These are phyloP conservation scores for Phytopythium montanum DNA, from an alignment of 352 stramenopile genomes.

Conservation along the genomic window DNA sequence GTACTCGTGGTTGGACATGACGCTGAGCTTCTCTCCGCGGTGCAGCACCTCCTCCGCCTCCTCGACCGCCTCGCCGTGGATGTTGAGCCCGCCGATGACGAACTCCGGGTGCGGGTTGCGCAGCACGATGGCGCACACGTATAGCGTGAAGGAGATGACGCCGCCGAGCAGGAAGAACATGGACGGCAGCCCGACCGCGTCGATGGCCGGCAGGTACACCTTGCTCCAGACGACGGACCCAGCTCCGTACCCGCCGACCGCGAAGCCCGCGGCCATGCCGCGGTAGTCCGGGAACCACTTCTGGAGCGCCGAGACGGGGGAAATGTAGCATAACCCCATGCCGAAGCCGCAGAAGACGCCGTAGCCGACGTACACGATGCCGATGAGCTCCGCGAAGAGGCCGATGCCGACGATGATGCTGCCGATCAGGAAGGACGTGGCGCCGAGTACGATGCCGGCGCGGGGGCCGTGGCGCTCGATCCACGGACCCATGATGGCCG, in stretches of 20 bases:
- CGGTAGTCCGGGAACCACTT: slow-evolving; percentile 82
- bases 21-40: slow-evolving; percentile 35
- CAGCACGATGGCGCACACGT: slow-evolving; percentile 35
- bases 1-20: slow-evolving; percentile 41
- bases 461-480: slow-evolving; percentile 64
- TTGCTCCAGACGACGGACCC: slow-evolving; percentile 68
- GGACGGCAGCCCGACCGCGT: slow-evolving; percentile 36
- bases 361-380: slow-evolving; percentile 61
- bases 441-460: slow-evolving; percentile 39
- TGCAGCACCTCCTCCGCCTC: slow-evolving; percentile 29
- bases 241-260: slow-evolving; percentile 56
- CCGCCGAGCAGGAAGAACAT: slow-evolving; percentile 48
- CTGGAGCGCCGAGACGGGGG: slow-evolving; percentile 64
- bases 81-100: slow-evolving; percentile 46
- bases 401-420: slow-evolving; percentile 48
- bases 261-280: slow-evolving; percentile 62
- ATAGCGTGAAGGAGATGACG: slow-evolving; percentile 36
- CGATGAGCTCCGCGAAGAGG: slow-evolving; percentile 42
- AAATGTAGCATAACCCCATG: slow-evolving; percentile 73
- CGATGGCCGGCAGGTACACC: slow-evolving; percentile 53
- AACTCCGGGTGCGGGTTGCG: slow-evolving; percentile 47
- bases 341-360: slow-evolving; percentile 61
- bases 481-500: slow-evolving; percentile 62
- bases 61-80: slow-evolving; percentile 46
- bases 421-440: slow-evolving; percentile 46